Conservation (phyloP, 805 yeast genomes). For the Millerozyma acaciae region DNA sequence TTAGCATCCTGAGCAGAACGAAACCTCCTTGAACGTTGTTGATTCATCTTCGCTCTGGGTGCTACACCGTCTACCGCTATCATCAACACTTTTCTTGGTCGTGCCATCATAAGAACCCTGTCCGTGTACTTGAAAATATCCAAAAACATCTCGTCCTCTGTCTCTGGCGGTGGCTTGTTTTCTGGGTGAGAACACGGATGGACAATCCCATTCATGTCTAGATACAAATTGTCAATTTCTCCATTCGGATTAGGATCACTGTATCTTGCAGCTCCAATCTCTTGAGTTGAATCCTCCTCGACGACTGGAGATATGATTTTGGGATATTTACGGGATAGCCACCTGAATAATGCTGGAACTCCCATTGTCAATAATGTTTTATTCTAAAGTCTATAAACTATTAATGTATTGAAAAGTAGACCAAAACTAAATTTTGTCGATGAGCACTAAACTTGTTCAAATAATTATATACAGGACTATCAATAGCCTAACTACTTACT, state of each 20-base stretch:
- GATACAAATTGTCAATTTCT: conserved; percentile 85
- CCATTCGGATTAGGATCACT: conserved; percentile 87
- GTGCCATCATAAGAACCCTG: conserved; percentile 85
- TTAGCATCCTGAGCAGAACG: conserved; percentile 88
- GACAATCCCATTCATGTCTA: conserved; percentile 98
- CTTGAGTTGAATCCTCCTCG: conserved; percentile 68
- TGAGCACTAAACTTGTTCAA: background rate
- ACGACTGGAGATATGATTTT: conserved; percentile 88
- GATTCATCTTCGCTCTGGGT: conserved; percentile 97
- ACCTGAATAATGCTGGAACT: conserved; percentile 96
- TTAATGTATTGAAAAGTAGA: background rate
- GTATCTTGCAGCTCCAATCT: conserved; percentile 62
- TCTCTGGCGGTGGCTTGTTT: conserved; percentile 90
- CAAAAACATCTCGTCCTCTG: conserved; percentile 91
- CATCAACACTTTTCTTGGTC: conserved; percentile 88
- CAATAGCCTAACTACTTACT: background rate
- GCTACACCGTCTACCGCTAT: conserved; percentile 99
- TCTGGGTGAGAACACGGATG: conserved; percentile 99
- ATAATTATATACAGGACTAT: conserved; percentile 1
- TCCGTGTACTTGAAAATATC: conserved; percentile 93
- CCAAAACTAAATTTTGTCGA: background rate
- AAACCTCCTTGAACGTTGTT: conserved; percentile 90
- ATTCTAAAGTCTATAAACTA: background rate
- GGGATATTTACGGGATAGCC: conserved; percentile 92
- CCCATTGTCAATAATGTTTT: conserved; percentile 54